Evolutionary conservation across 305 asterid species (phyloP).

Genomic region (Fraxinus sp.): DNA sequence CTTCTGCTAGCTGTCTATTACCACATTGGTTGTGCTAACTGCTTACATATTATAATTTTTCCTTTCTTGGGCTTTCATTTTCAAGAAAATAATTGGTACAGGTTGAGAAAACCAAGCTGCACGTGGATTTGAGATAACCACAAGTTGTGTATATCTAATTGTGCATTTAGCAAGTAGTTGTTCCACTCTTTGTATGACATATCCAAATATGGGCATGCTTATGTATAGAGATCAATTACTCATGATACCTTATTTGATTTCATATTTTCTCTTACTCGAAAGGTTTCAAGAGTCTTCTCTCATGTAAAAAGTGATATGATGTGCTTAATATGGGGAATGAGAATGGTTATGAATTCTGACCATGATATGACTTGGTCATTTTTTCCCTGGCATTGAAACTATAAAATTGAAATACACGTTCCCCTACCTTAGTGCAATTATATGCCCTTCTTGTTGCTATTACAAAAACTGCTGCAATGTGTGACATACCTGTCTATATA

Average conservation of each 20-base stretch:
- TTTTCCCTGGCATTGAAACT: background rate
- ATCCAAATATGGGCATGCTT: background rate
- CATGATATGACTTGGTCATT: background rate
- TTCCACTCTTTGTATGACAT: background rate
- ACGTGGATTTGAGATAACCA: background rate
- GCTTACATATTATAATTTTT: background rate
- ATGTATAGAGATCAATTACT: background rate
- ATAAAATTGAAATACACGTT: background rate
- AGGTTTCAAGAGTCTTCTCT: background rate
- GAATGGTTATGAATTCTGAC: background rate
- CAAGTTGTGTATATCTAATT: background rate
- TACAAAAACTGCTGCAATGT: constrained; percentile 16
- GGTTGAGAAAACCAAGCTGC: background rate
- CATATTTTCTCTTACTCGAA: background rate
- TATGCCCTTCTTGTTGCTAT: constrained; percentile 9
- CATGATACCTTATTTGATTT: background rate
- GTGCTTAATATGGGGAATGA: background rate
- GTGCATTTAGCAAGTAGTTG: background rate
- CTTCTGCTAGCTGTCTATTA: background rate
- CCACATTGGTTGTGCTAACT: background rate
- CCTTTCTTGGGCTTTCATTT: background rate
- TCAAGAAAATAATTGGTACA: background rate
- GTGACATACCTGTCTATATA: background rate
- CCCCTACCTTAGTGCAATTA: background rate
- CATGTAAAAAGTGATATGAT: background rate